Evolutionary conservation across 108 stramenopile genomes (phyloP), one percentile per base, ranked within the genome.

Genomic region (Discostella stelligeroides): DNA sequence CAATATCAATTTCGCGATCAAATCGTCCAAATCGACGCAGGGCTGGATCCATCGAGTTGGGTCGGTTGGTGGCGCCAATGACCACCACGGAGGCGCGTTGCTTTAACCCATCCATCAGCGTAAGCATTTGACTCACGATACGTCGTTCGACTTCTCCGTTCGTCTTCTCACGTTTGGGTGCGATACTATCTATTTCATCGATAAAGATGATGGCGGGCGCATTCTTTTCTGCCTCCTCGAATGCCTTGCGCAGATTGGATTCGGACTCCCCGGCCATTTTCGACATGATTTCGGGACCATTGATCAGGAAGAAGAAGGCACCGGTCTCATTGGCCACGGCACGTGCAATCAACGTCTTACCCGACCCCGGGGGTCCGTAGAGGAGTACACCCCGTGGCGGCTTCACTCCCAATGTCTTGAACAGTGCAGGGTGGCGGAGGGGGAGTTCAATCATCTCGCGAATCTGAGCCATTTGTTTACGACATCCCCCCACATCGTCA

Each of bases 401-500:
- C 87, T 99, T 99, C 68, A 99, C 98, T 14, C 99, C 99, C 7
- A 99, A 78, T 13, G 98, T 99, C 84, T 98, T 98, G 94, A 99
- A 99, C 15, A 99, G 88, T 8, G 96, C 86, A 4, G 99, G 99
- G 76, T 99, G 99, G 40, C 99, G 93, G 23, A 99, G 88, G 37
- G 99, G 99, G 56, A 99, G 84, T 83, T 99, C 99, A 64, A 99
- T 99, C 99, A 99, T 99, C 86, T 99, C 99, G 23, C 99, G 95
- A 80, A 99, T 99, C 83, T 98, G 97, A 1, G 94, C 94, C 95
- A 98, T 97, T 77, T 98, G 98, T 74, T 95, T 91, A 42, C 97
- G 85, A 80, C 98, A 98, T 40, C 99, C 99, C 25, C 99, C 99
- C 28, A 99, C 98, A 80, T 99, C 99, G 68, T 99, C 99, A 63